Evolutionary conservation across 345 rosid genomes (phyloP), one percentile per base, ranked within the genome.

Genomic region (Alliaria petiolata): DNA sequence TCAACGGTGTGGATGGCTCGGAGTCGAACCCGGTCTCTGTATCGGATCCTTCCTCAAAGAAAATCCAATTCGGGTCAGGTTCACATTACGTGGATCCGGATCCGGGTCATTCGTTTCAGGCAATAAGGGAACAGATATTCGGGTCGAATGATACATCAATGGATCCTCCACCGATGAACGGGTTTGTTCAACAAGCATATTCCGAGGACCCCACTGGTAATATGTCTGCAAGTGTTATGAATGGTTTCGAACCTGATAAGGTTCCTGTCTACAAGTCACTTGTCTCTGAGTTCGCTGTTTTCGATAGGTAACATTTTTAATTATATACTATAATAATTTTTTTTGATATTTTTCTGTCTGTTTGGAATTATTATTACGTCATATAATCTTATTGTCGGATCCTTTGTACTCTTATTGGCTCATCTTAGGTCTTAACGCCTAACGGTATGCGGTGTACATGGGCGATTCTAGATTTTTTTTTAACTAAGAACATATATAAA

Each of bases 91-190:
- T 91, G 9, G 98, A 93, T 78, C 96, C 98, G 1, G 97, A 93
- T 73, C 98, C 96, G 0, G 98, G 97, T 8, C 98, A 91, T 81
- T 93, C 98, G 0, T 93, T 93, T 36, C 96, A 93, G 59, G 98
- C 96, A 19, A 91, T 87, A 43, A 70, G 92, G 63, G 93, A 93
- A 72, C 97, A 93, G 77, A 83, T 93, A 25, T 91, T 91, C 70
- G 96, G 98, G 74, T 86, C 89, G 0, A 64, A 81, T 49, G 81
- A 91, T 40, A 87, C 89, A n/a, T 74, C 88, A 0, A 56, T 69
- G 34, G 70, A 85, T 67, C 91, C 87, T 15, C 87, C 96, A 3
- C 88, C 88, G 10, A 93, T 93, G 98, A 82, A 87, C 28, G 97
- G 98, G 28, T 93, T 93, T 26, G 96, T 86, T 20, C 97, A 93